phyloP scores from a whole-genome alignment of 2,329 filamentous ascomycete genomes.

The Penicillium sp. region DNA sequence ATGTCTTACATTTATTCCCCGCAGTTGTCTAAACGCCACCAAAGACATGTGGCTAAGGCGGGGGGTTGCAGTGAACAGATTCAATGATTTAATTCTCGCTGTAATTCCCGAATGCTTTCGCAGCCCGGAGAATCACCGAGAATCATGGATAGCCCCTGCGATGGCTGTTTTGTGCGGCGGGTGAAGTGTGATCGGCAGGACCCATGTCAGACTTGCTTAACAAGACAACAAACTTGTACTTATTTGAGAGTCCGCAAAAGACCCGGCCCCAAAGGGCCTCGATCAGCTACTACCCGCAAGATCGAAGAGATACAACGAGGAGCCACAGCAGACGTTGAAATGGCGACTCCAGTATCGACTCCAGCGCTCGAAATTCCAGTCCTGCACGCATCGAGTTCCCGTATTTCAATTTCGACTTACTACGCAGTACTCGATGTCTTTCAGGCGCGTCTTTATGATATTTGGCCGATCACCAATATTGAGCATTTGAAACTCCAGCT shows the following conservation, averaged over 20 bases:
- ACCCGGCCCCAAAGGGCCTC: slow-evolving; percentile 6
- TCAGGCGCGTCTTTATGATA: not conserved
- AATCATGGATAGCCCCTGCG: not conserved
- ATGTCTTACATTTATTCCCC: not conserved
- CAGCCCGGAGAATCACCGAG: not conserved
- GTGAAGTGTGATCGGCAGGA: slow-evolving; percentile 17
- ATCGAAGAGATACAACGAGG: not conserved
- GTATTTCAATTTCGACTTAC: not conserved
- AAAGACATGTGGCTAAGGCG: not conserved
- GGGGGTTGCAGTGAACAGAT: not conserved
- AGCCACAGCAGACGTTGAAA: not conserved
- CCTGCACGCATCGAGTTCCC: not conserved
- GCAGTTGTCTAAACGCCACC: not conserved
- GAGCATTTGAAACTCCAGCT: not conserved
- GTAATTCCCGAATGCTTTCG: not conserved
- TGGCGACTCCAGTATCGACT: not conserved
- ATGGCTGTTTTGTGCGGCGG: slow-evolving; percentile 2
- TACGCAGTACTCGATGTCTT: not conserved
- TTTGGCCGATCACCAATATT: not conserved
- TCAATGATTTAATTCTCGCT: not conserved
- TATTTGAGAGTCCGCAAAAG: slow-evolving; percentile 14
- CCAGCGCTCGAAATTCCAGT: not conserved
- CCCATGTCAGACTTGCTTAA: slow-evolving; percentile 13
- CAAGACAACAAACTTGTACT: slow-evolving; percentile 12
- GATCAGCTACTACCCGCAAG: not conserved